These are phyloP conservation scores for Phialemoniopsis sp. DNA, from an alignment of 2,329 filamentous ascomycete species.

Conservation along the genomic window DNA sequence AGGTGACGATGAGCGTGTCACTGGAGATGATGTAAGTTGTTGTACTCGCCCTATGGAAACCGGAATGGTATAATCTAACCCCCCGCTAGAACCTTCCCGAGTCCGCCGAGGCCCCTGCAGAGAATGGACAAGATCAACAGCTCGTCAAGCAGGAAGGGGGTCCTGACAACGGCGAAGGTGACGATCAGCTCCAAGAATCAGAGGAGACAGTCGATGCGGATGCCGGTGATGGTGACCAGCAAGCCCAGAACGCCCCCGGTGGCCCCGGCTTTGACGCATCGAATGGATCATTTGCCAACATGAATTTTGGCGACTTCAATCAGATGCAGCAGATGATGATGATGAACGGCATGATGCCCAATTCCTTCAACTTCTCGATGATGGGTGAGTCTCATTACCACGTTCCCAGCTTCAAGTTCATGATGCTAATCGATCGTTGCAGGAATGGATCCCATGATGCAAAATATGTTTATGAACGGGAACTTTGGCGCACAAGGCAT, in stretches of 20 bases:
- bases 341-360: slow-evolving; percentile 61
- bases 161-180: too few species aligned
- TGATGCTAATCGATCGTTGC: slow-evolving; percentile 49
- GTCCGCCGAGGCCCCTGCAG: too few species aligned
- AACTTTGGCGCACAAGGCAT: slow-evolving; percentile 69
- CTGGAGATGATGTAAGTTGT: too few species aligned
- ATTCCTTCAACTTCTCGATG: slow-evolving; percentile 63
- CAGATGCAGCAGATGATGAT: slow-evolving; percentile 81
- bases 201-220: slow-evolving; percentile 22
- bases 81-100: too few species aligned
- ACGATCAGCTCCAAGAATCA: slow-evolving; percentile 12
- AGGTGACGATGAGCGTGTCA: too few species aligned
- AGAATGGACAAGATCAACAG: too few species aligned
- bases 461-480: slow-evolving; percentile 76
- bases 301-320: slow-evolving; percentile 66
- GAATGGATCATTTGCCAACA: slow-evolving; percentile 49
- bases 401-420: too few species aligned
- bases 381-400: slow-evolving; percentile 66
- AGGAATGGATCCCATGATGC: slow-evolving; percentile 81
- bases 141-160: too few species aligned
- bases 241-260: slow-evolving; percentile 16
- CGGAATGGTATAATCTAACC: too few species aligned
- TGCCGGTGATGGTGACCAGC: slow-evolving; percentile 21
- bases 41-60: too few species aligned
- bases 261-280: slow-evolving; percentile 28